Percentiles rank a stretch among this genome's conserved stretches.
These are phyloP conservation scores for Aspergillus tanneri DNA, from an alignment of 2,329 filamentous ascomycete genomes.

Conservation along the genomic window DNA sequence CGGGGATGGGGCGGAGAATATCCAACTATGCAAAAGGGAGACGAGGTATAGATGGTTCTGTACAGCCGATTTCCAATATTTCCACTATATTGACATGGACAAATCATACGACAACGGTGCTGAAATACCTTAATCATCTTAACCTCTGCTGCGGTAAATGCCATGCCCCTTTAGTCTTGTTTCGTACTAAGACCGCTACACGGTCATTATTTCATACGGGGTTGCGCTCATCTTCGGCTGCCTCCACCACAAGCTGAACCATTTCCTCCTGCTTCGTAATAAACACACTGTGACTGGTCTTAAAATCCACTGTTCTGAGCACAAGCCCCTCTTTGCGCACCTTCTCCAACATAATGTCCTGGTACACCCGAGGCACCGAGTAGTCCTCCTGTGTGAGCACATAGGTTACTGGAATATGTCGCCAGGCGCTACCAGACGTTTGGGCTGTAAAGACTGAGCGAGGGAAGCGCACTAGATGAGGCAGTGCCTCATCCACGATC, in stretches of 20 bases:
- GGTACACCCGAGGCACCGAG: conserved; percentile 10
- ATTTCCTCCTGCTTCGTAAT: conserved; percentile 16
- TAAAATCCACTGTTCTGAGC: conserved; percentile 11
- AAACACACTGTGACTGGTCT: conserved; percentile 20
- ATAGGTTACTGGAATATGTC: conserved; percentile 16
- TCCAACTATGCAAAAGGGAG: too few species aligned
- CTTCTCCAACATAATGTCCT: conserved; percentile 18
- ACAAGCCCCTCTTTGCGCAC: conserved; percentile 8
- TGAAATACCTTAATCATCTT: too few species aligned
- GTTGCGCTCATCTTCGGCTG: conserved; percentile 15
- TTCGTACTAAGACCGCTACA: too few species aligned
- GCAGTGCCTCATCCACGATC: not conserved
- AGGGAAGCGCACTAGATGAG: conserved; percentile 6
- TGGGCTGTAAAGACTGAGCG: not conserved
- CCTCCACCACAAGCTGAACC: conserved; percentile 13
- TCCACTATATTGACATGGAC: too few species aligned
- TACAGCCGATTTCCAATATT: too few species aligned
- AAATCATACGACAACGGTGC: too few species aligned
- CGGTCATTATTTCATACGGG: too few species aligned
- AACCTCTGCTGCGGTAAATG: too few species aligned
- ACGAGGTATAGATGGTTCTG: too few species aligned
- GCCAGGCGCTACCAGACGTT: conserved; percentile 12
- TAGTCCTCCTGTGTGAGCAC: conserved; percentile 15
- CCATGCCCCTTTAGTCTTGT: too few species aligned
- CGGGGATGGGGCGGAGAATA: too few species aligned